phyloP scores from a whole-genome alignment of 371 early-diverging fungal genomes.

The Amoeboaphelidium protococcarum region DNA sequence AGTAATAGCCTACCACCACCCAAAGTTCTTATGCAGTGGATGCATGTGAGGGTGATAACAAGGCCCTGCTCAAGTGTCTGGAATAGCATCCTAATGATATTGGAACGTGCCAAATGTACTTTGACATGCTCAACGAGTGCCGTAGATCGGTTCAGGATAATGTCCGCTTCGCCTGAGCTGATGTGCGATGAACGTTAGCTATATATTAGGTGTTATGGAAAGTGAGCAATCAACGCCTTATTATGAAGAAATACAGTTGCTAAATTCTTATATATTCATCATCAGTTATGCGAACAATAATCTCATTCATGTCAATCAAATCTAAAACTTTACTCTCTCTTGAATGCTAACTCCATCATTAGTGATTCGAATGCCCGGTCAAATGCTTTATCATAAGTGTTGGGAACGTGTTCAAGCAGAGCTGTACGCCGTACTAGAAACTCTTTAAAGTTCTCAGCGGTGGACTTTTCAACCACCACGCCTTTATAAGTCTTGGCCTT shows the following conservation, averaged over 20 bases:
- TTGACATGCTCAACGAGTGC: too few relatives aligned
- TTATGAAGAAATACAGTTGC: too few relatives aligned
- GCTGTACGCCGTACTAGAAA: not conserved
- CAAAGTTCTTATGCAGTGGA: slow-evolving; percentile 6
- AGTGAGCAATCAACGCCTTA: too few relatives aligned
- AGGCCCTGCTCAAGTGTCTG: slow-evolving; percentile 57
- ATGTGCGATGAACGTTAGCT: too few relatives aligned
- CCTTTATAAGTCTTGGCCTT: not conserved
- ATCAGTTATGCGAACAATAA: too few relatives aligned
- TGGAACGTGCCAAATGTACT: slow-evolving; percentile 24
- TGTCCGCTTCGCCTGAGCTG: too few relatives aligned
- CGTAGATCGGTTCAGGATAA: too few relatives aligned
- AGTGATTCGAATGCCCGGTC: not conserved
- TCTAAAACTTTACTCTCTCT: too few relatives aligned
- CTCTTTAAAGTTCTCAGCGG: not conserved
- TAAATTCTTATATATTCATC: too few relatives aligned
- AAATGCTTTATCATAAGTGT: not conserved
- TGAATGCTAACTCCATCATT: not conserved
- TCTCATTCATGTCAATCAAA: too few relatives aligned
- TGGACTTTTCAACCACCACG: not conserved
- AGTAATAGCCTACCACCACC: slow-evolving; percentile 7
- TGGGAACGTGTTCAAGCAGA: not conserved
- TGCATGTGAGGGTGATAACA: slow-evolving; percentile 52
- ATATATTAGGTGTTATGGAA: too few relatives aligned
- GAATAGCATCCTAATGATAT: slow-evolving; percentile 50